phyloP scores from a whole-genome alignment of 2,329 filamentous ascomycete species.

The Bipolaris victoriae region DNA sequence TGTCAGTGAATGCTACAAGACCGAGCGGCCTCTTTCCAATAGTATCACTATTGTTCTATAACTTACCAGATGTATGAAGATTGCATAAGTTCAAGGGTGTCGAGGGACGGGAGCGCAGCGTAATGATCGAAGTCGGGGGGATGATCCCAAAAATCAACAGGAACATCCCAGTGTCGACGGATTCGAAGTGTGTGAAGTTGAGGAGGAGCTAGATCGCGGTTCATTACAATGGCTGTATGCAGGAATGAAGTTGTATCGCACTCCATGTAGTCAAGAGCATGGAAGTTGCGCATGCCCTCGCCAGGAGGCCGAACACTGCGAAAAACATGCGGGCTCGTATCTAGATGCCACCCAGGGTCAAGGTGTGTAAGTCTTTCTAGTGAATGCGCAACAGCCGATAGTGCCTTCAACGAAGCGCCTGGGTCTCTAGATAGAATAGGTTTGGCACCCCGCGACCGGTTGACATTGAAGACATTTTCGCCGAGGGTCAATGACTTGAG shows the following conservation, averaged over 20 bases:
- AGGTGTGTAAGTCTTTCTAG: conserved; percentile 38
- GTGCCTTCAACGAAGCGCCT: conserved; percentile 29
- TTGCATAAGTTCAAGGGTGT: conserved; percentile 38
- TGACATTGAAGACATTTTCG: conserved; percentile 42
- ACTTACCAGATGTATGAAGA: conserved; percentile 21
- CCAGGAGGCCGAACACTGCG: conserved; percentile 26
- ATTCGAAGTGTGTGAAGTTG: conserved; percentile 38
- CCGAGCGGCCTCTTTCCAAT: not conserved
- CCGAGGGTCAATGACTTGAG: conserved; percentile 43
- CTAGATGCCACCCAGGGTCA: conserved; percentile 32
- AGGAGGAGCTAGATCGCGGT: conserved; percentile 36
- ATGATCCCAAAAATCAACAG: conserved; percentile 37
- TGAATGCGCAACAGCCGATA: conserved; percentile 39
- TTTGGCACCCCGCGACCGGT: conserved; percentile 12
- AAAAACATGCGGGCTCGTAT: conserved; percentile 21
- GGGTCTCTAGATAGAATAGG: conserved; percentile 27
- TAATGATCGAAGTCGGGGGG: conserved; percentile 36
- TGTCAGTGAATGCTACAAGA: not conserved
- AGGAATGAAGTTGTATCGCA: conserved; percentile 43
- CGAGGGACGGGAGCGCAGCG: conserved; percentile 32
- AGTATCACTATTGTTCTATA: not conserved
- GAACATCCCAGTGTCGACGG: conserved; percentile 28
- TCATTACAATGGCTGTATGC: conserved; percentile 34
- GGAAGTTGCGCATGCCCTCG: conserved; percentile 41
- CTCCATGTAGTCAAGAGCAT: conserved; percentile 35